Conservation (phyloP, 306 rosid species). For the Lotus japonicus region DNA sequence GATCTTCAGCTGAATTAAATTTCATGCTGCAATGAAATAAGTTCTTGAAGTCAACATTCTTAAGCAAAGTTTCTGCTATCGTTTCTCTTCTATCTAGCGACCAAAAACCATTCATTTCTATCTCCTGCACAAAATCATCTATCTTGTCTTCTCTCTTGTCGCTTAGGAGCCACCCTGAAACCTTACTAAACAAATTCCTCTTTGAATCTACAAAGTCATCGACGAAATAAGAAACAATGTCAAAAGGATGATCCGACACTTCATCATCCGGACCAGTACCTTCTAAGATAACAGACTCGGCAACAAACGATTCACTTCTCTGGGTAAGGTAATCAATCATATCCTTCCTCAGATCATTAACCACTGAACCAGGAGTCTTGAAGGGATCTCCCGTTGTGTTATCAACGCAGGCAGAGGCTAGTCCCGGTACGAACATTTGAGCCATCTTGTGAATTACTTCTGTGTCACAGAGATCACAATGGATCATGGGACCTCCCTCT, state of each 20-base stretch:
- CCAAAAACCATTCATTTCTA: constrained; percentile 75
- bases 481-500: constrained; percentile 40
- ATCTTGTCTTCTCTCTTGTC: constrained; percentile 84
- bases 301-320: constrained; percentile 70
- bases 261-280: constrained; percentile 41
- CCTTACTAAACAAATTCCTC: constrained; percentile 66
- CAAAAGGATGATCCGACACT: constrained; percentile 56
- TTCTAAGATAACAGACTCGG: constrained; percentile 56
- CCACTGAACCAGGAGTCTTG: constrained; percentile 61
- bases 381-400: constrained; percentile 67
- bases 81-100: constrained; percentile 50
- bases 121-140: constrained; percentile 80
- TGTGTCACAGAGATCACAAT: constrained; percentile 55
- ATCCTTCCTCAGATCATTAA: constrained; percentile 63
- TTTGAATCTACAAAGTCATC: constrained; percentile 63
- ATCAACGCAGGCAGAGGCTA: constrained; percentile 78
- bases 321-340: constrained; percentile 59
- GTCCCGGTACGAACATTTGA: constrained; percentile 62
- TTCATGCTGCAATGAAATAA: constrained; percentile 51
- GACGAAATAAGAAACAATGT: constrained; percentile 58
- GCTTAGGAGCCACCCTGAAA: constrained; percentile 75
- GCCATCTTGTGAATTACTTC: constrained; percentile 69
- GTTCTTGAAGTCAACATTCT: constrained; percentile 66
- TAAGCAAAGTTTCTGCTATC: constrained; percentile 36
- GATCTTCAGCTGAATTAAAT: constrained; percentile 41